phyloP scores from a whole-genome alignment of 31 red algal genomes.

The Asparagopsis taxiformis region DNA sequence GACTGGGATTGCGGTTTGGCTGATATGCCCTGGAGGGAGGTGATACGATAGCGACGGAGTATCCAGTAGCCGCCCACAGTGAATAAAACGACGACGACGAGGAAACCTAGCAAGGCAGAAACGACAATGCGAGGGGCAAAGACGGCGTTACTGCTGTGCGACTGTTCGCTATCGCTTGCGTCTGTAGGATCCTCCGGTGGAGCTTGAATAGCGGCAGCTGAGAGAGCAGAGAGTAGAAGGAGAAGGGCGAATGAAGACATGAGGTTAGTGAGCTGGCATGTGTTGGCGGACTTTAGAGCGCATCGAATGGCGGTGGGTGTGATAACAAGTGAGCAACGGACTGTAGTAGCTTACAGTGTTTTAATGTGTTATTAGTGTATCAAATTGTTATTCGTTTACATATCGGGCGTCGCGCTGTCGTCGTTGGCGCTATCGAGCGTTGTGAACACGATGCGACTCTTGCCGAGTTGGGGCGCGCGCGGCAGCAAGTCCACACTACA shows the following conservation, averaged over 20 bases:
- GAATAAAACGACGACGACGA: not conserved
- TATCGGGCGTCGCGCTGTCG: too few species aligned
- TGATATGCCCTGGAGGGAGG: not conserved
- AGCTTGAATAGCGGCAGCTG: not conserved
- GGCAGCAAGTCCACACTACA: too few species aligned
- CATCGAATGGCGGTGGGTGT: too few species aligned
- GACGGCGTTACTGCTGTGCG: not conserved
- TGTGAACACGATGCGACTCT: too few species aligned
- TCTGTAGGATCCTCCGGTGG: not conserved
- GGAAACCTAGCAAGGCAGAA: not conserved
- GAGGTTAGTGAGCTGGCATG: not conserved
- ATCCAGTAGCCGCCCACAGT: not conserved
- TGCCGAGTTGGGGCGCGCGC: too few species aligned
- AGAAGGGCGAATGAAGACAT: not conserved
- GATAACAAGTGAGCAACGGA: too few species aligned
- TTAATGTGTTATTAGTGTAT: too few species aligned
- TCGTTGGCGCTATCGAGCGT: too few species aligned
- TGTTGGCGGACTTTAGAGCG: too few species aligned
- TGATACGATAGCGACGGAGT: not conserved
- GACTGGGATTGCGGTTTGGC: too few species aligned
- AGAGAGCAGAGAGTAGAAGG: not conserved
- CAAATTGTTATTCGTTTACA: too few species aligned
- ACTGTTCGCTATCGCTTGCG: not conserved
- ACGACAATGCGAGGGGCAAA: not conserved
- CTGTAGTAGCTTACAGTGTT: too few species aligned